Conservation (phyloP, 192 early-diverging fungal species). For the Diversispora epigaea region DNA sequence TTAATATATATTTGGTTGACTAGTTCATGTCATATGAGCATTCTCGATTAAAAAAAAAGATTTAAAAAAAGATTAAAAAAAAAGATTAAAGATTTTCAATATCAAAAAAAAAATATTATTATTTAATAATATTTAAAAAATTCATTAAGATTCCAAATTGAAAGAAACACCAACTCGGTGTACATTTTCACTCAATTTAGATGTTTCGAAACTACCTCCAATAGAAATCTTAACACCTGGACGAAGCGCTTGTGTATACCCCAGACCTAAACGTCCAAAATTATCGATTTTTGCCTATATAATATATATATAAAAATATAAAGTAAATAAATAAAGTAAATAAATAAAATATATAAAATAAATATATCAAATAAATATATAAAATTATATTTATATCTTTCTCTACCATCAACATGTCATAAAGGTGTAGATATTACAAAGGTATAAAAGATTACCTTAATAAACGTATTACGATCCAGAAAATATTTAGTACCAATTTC, state of each 20-base stretch:
- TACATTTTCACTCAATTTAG: conserved; percentile 87
- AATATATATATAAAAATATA: not conserved
- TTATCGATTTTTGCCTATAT: conserved; percentile 73
- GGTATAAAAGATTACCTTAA: conserved; percentile 53
- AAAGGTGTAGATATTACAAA: not conserved
- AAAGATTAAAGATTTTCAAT: too few species aligned
- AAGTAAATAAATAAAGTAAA: too few species aligned
- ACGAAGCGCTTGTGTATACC: conserved; percentile 91
- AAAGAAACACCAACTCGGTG: conserved; percentile 93
- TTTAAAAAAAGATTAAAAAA: too few species aligned
- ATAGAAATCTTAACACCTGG: conserved; percentile 92
- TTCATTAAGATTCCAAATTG: conserved; percentile 82
- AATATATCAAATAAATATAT: too few species aligned
- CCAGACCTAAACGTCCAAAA: conserved; percentile 84
- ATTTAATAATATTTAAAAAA: too few species aligned
- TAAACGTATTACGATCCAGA: conserved; percentile 83
- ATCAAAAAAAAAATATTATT: too few species aligned
- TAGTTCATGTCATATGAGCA: too few species aligned
- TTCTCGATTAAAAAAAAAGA: too few species aligned
- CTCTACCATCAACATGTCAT: not conserved
- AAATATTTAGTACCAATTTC: conserved; percentile 95
- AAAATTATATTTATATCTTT: not conserved
- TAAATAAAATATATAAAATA: too few species aligned
- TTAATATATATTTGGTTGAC: too few species aligned
- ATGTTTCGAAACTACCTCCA: conserved; percentile 92